A percentile compares a stretch with the other conserved stretches of the same genome.
Evolutionary conservation across 2,329 filamentous ascomycete genomes (phyloP).

Genomic region (Diaporthe ilicicola): DNA sequence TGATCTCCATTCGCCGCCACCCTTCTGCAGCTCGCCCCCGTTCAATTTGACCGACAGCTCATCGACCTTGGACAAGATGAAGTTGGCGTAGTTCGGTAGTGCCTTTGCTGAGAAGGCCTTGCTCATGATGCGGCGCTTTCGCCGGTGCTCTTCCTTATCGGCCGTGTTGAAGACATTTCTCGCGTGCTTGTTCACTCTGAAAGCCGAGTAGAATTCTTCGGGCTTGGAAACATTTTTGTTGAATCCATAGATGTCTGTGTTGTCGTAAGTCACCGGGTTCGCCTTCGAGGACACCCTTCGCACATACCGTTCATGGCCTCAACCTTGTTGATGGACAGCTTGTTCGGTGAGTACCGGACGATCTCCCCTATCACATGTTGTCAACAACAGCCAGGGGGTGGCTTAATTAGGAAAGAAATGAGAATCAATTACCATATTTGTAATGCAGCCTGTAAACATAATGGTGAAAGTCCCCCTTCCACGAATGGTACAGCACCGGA

Average conservation of each 20-base stretch:
- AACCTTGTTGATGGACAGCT: neutral
- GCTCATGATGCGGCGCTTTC: neutral
- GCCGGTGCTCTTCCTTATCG: neutral
- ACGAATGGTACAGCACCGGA: conserved; percentile 74
- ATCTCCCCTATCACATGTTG: no score
- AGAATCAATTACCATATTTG: conserved; percentile 68
- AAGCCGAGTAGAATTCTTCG: neutral
- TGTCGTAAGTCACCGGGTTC: no score
- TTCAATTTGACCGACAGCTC: neutral
- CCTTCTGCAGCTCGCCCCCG: neutral
- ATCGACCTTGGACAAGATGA: neutral
- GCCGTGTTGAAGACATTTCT: neutral
- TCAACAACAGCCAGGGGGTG: no score
- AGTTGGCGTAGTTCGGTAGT: neutral
- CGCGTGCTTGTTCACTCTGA: neutral
- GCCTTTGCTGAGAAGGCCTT: neutral
- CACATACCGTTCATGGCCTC: neutral
- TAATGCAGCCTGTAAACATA: conserved; percentile 76
- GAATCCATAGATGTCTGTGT: neutral
- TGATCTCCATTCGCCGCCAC: neutral
- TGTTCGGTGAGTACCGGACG: neutral
- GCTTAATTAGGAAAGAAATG: no score
- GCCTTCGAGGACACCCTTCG: neutral
- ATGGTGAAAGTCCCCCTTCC: conserved; percentile 77
- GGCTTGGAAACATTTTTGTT: neutral